Conservation (phyloP, 2,329 filamentous ascomycete genomes). For the Hypoxylon sp. region DNA sequence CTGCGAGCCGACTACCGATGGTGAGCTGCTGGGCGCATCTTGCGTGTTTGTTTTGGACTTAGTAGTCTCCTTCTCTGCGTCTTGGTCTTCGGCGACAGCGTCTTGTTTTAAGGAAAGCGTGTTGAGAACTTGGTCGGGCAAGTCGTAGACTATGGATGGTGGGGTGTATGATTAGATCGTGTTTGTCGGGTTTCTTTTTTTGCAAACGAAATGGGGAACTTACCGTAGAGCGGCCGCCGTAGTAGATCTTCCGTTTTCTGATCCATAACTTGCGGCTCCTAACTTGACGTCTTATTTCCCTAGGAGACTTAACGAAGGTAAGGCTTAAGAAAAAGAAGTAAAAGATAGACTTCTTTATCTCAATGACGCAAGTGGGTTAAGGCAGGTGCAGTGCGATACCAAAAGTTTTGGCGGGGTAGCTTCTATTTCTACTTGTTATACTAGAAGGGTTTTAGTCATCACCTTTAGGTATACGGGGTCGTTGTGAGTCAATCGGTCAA, state of each 20-base stretch:
- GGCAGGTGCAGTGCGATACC: background rate
- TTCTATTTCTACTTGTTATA: constrained; percentile 11
- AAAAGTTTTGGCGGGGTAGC: constrained; percentile 40
- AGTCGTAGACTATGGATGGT: constrained; percentile 77
- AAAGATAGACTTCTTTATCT: constrained; percentile 4
- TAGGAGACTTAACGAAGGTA: background rate
- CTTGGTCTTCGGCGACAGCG: constrained; percentile 49
- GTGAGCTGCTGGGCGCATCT: constrained; percentile 38
- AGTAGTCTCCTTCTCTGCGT: constrained; percentile 51
- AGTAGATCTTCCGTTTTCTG: constrained; percentile 63
- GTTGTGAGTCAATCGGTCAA: constrained; percentile 30
- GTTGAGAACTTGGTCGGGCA: constrained; percentile 80
- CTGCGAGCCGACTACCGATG: constrained; percentile 72
- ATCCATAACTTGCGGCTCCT: constrained; percentile 52
- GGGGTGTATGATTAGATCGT: constrained; percentile 45
- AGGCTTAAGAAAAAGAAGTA: background rate
- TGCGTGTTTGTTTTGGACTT: constrained; percentile 42
- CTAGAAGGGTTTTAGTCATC: background rate
- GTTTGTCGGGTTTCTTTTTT: constrained; percentile 16
- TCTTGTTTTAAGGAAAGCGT: constrained; percentile 74
- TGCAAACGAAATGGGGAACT: constrained; percentile 1
- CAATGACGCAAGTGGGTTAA: constrained; percentile 38
- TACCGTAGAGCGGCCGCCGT: constrained; percentile 68
- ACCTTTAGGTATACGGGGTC: background rate
- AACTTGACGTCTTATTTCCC: background rate